Conservation (phyloP, 768 basidiomycete species). For the Trametes punicea region DNA sequence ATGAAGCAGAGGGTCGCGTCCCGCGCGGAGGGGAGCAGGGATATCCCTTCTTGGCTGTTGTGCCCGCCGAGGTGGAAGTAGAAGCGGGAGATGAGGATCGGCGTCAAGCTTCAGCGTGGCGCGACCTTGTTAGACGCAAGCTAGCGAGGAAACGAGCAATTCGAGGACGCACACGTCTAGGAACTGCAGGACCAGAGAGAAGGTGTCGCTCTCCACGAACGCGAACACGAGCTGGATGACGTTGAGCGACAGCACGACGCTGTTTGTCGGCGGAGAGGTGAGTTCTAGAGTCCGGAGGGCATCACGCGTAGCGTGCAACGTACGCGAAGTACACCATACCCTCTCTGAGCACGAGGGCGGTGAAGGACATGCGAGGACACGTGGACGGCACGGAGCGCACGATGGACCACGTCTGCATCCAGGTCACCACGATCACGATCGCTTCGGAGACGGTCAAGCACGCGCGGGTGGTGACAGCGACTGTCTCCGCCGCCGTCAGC, state of each 20-base stretch:
- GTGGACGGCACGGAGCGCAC: neutral
- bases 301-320: neutral
- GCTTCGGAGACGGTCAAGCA: slow-evolving; percentile 11
- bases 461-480: slow-evolving; percentile 5
- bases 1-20: neutral
- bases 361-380: slow-evolving; percentile 3
- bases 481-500: neutral
- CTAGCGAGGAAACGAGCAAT: neutral
- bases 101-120: slow-evolving; percentile 12
- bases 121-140: too few relatives aligned
- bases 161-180: slow-evolving; percentile 3
- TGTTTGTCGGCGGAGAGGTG: neutral
- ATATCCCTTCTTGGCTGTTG: neutral
- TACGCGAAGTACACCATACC: slow-evolving; percentile 17
- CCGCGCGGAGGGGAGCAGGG: neutral
- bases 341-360: slow-evolving; percentile 7
- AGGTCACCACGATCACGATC: slow-evolving; percentile 17
- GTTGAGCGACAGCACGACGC: slow-evolving; percentile 14
- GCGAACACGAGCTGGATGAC: slow-evolving; percentile 14
- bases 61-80: slow-evolving; percentile 11
- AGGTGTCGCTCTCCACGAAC: neutral
- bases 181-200: slow-evolving; percentile 4
- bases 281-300: neutral
- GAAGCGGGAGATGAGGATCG: slow-evolving; percentile 20
- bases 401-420: slow-evolving; percentile 15